Evolutionary conservation across 257 asterid genomes (phyloP).

Genomic region (Scutellaria barbata): DNA sequence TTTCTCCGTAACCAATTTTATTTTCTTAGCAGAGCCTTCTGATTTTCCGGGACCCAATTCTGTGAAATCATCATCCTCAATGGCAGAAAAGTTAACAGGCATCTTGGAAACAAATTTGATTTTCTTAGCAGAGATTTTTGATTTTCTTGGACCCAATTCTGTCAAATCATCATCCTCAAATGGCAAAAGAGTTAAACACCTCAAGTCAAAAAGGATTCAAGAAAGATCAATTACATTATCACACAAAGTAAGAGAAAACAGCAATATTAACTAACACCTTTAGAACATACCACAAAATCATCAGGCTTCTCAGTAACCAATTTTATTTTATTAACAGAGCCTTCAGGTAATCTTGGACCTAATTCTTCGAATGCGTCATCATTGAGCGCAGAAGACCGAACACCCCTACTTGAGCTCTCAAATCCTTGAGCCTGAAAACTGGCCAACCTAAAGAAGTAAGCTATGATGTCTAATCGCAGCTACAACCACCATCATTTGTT

Average conservation of each 20-base stretch:
- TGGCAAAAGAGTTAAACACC: conserved; percentile 26
- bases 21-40: conserved; percentile 32
- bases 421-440: conserved; percentile 44
- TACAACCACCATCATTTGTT: conserved; percentile 7
- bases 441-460: conserved; percentile 31
- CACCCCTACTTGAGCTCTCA: conserved; percentile 39
- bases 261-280: conserved; percentile 16
- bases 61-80: conserved; percentile 45
- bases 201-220: conserved; percentile 19
- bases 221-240: conserved; percentile 3
- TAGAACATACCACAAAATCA: conserved; percentile 38
- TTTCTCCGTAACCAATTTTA: conserved; percentile 46
- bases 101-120: conserved; percentile 45
- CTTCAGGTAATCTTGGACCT: conserved; percentile 44
- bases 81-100: too few relatives aligned
- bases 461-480: conserved; percentile 15
- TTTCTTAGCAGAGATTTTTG: conserved; percentile 33
- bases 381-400: conserved; percentile 37
- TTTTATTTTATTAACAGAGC: conserved; percentile 33
- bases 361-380: conserved; percentile 56
- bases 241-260: conserved; percentile 18
- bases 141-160: conserved; percentile 48
- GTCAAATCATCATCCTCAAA: conserved; percentile 45
- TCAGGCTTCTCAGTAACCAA: conserved; percentile 48
- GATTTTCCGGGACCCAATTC: conserved; percentile 49